Conservation (phyloP, 148 eudicot genomes). For the Camellia granthamiana region DNA sequence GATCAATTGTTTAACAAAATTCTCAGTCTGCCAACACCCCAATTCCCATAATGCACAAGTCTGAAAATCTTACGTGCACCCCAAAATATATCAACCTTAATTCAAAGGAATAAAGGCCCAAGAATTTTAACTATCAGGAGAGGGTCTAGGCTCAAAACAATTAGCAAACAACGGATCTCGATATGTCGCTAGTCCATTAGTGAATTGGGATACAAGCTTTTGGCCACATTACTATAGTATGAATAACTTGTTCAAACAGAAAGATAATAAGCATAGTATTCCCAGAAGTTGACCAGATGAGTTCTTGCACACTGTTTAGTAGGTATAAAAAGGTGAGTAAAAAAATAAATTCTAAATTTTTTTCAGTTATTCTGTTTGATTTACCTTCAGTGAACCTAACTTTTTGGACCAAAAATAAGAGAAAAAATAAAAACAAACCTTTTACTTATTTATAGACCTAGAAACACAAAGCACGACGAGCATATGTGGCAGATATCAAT, state of each 20-base stretch:
- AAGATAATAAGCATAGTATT: neutral
- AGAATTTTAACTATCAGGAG: neutral
- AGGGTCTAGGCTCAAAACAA: neutral
- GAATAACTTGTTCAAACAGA: no score
- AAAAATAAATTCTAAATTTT: neutral
- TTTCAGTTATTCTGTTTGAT: neutral
- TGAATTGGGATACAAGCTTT: neutral
- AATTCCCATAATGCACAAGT: neutral
- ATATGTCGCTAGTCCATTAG: neutral
- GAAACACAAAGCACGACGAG: constrained; percentile 6
- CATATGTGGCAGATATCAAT: neutral
- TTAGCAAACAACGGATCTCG: neutral
- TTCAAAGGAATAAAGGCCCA: neutral
- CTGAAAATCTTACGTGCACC: neutral
- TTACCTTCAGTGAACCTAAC: neutral
- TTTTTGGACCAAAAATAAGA: neutral
- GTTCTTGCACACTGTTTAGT: neutral
- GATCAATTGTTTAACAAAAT: neutral
- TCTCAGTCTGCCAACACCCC: neutral
- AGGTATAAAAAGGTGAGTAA: neutral
- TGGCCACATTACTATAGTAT: neutral
- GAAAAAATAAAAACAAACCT: no score
- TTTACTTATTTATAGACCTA: neutral
- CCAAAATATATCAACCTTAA: neutral
- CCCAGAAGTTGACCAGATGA: neutral